Base-by-base conservation (phyloP, 106 monocot species). In the Platanthera guangdongensis region DNA sequence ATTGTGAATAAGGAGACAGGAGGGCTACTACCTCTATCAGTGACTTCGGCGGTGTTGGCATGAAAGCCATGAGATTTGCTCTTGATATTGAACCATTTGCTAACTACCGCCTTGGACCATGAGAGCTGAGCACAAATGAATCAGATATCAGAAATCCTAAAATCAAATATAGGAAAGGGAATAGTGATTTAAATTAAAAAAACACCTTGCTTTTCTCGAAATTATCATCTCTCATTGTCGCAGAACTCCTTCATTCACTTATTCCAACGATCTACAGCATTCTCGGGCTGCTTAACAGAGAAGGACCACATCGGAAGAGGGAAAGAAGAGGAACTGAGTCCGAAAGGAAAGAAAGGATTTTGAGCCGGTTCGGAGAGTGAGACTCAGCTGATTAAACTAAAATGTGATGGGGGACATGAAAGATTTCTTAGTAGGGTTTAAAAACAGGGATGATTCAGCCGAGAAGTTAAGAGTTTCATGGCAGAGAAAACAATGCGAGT, bases 11-110 rank as follows among this genome's bases (percentile, higher is more conserved):
- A 62, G 6, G 6, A 59, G 59, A 47, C 7, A 47, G 50, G 4
- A 62, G 49, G 11, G 10, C 11, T 49, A 47, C 76, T 49, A 47
- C 76, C 80, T 65, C 13, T 60, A 1, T 50, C 52, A 52, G 52
- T 73, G 51, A 50, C 62, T 76, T 76, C 71, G 73, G 39, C 2
- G 2, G 39, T 1, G 39, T 84, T 63, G 2, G 72, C 72, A 80
- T 80, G 77, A 49, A 80, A 80, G 25, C 72, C 80, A 39, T 77
- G 52, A 67, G 76, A 25, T 71, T 77, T 84, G 51, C 80, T 73
- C 57, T 73, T 84, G 59, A 76, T 80, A 46, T 80, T 80, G 80
- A 84, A 76, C 80, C 76, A 80, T 73, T 80, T 80, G 47, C 76
- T 76, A 6, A 84, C 72, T 47, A 84, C 60, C 53, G 71, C 30